A percentile compares a stretch with the other conserved stretches of the same genome.
Evolutionary conservation across 441 rosid species (phyloP).

Genomic region (Sinapis alba): DNA sequence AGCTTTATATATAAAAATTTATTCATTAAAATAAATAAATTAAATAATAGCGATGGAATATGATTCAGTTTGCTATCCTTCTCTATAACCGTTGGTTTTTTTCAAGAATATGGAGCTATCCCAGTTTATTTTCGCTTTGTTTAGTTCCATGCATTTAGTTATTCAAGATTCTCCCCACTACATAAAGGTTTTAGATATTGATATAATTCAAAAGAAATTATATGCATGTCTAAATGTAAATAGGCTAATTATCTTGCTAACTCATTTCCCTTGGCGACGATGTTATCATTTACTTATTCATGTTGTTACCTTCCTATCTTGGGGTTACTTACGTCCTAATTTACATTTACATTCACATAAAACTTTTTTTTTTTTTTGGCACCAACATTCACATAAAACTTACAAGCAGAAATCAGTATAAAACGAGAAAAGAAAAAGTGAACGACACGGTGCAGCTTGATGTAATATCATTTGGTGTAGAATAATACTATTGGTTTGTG

Average conservation of each 20-base stretch:
- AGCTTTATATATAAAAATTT: constrained; percentile 24
- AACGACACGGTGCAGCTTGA: background rate
- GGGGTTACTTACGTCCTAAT: background rate
- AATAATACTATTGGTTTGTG: constrained; percentile 1
- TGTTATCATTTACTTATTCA: background rate
- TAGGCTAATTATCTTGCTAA: background rate
- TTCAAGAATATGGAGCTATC: constrained; percentile 13
- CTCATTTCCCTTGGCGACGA: background rate
- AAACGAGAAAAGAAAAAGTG: background rate
- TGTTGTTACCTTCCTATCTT: background rate
- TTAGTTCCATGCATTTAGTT: background rate
- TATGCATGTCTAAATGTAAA: background rate
- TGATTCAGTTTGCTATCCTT: constrained; percentile 25
- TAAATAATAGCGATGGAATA: constrained; percentile 20
- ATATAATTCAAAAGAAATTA: background rate
- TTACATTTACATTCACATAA: background rate
- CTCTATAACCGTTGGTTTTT: constrained; percentile 17
- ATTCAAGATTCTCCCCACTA: constrained; percentile 30
- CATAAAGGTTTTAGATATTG: background rate
- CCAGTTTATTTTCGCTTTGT: background rate
- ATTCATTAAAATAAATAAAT: background rate
- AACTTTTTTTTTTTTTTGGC: background rate
- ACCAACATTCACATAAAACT: background rate
- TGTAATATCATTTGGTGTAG: background rate
- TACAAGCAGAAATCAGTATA: background rate